Evolutionary conservation across 78 protist species (phyloP).

Genomic region (Dictyostelium citrinum): DNA sequence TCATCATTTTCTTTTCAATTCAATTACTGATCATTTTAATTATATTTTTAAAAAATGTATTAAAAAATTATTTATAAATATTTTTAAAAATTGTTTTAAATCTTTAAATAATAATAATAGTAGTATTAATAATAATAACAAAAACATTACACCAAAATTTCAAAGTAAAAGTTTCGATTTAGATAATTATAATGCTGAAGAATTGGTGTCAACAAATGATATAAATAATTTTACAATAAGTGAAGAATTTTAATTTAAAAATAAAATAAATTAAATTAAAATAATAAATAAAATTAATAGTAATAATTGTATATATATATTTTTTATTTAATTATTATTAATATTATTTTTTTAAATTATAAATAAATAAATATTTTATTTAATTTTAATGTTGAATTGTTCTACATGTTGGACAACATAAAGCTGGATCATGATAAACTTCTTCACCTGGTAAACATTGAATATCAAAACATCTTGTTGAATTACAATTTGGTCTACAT

Average conservation of each 20-base stretch:
- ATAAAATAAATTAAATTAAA: not conserved
- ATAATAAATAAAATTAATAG: too few relatives aligned
- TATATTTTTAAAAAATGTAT: not conserved
- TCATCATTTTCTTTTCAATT: slow-evolving; percentile 2
- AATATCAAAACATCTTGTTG: not conserved
- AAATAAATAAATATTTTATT: too few relatives aligned
- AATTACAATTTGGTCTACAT: not conserved
- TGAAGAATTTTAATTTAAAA: not conserved
- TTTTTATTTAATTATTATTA: too few relatives aligned
- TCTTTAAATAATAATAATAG: too few relatives aligned
- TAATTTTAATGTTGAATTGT: not conserved
- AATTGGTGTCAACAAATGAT: not conserved
- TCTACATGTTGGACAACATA: not conserved
- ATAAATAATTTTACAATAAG: not conserved
- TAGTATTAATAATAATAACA: not conserved
- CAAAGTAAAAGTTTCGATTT: not conserved
- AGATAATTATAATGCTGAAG: not conserved
- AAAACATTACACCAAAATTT: not conserved
- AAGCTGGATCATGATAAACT: not conserved
- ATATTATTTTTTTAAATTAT: too few relatives aligned
- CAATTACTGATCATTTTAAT: not conserved
- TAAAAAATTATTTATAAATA: not conserved
- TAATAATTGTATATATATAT: too few relatives aligned
- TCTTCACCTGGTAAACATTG: not conserved
- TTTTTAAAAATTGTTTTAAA: not conserved